Evolutionary conservation across 1,284 basidiomycete species (phyloP).

Genomic region (Coniferiporia weirii): DNA sequence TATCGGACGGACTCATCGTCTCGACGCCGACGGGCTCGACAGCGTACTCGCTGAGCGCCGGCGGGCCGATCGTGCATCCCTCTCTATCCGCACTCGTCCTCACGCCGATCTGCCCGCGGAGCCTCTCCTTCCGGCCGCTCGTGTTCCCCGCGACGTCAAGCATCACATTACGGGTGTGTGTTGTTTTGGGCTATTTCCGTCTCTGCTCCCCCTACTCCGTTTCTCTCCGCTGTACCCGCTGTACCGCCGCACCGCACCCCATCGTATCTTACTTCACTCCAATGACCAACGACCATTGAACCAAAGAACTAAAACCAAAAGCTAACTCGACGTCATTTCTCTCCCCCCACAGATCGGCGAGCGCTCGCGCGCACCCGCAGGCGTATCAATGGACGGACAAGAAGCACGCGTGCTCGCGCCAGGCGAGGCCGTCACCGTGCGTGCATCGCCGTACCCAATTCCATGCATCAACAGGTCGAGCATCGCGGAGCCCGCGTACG

Average conservation of each 20-base stretch:
- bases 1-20: conserved; percentile 92
- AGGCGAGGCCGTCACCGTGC: conserved; percentile 81
- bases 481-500: conserved; percentile 41
- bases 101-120: conserved; percentile 93
- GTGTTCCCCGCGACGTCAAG: conserved; percentile 84
- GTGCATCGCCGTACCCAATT: conserved; percentile 84
- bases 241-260: no score
- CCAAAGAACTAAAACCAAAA: no score
- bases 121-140: conserved; percentile 87
- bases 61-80: conserved; percentile 95
- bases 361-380: conserved; percentile 79
- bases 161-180: conserved; percentile 74
- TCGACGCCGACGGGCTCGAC: conserved; percentile 97
- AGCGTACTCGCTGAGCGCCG: conserved; percentile 93
- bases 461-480: conserved; percentile 88
- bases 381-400: conserved; percentile 91
- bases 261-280: no score
- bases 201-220: neutral
- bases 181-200: no score
- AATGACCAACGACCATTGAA: no score
- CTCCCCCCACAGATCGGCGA: conserved; percentile 63
- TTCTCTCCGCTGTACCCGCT: neutral
- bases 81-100: conserved; percentile 85
- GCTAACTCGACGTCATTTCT: no score
- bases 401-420: conserved; percentile 75